Base-by-base conservation (phyloP, 306 rosid species). In the Acacia acuminata region DNA sequence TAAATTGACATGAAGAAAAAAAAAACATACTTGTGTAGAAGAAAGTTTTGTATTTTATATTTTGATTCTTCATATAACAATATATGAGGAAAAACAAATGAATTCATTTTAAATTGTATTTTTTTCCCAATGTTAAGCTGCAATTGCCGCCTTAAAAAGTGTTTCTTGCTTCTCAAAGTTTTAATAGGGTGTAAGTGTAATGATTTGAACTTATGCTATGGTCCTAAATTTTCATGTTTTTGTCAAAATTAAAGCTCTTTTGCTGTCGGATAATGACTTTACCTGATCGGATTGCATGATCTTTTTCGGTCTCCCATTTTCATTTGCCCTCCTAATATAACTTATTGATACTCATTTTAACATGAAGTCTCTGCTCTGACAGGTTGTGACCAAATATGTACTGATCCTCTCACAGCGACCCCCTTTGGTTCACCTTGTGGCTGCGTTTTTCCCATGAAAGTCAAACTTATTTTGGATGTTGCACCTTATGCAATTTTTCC, bases 341-440 rank as follows among this genome's bases (percentile, higher is more conserved):
- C 80, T 63, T 86, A 20, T 53, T 79, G 75, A 71, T 75, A 71
- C 85, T 71, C 84, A 60, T 74, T 71, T 44, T 20, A 22, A 40
- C 53, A 47, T 79, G 84, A 16, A 81, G 76, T 5, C 68, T 79
- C 68, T 82, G 75, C 63, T 79, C 68, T 82, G 75, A 86, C 94
- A 92, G 98, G 88, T 71, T 95, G 99, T 84, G 93, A 81, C 83
- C 97, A 92, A 90, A 88, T 81, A 79, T 95, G 99, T 61, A 77
- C 78, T 55, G 98, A 92, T 47, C 99, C 99, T 8, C 90, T 93
- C 63, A 92, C 96, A 69, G 75, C 91, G 60, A 86, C 99, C 69
- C 96, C 98, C 70, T 88, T 88, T 84, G 97, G 96, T 79, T 90
- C 99, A 68, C 99, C 97, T 83, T 95, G 99, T 88, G 99, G 99